A percentile compares a stretch with the other conserved stretches of the same genome.
Conservation (phyloP, 208 protist genomes). For the Acanthamoeba healyi region DNA sequence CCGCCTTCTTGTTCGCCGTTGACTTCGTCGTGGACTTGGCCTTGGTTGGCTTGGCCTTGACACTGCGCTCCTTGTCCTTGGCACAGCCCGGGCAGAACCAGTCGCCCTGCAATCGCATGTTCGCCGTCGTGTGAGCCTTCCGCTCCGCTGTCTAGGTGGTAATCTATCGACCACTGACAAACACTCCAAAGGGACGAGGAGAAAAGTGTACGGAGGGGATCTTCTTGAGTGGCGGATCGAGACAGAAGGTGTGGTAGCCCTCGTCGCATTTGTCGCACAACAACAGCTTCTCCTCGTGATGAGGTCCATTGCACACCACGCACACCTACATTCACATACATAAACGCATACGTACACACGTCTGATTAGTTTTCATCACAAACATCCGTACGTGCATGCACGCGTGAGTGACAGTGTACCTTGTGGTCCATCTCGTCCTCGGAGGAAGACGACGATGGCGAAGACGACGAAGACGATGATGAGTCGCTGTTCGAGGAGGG, state of each 20-base stretch:
- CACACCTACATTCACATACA: no score
- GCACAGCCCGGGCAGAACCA: slow-evolving; percentile 58
- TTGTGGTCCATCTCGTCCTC: slow-evolving; percentile 60
- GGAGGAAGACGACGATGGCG: background rate
- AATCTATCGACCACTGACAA: no score
- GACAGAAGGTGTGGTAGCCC: slow-evolving; percentile 69
- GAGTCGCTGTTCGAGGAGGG: slow-evolving; percentile 12
- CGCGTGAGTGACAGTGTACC: no score
- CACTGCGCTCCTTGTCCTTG: background rate
- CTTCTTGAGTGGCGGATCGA: slow-evolving; percentile 66
- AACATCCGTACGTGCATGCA: background rate
- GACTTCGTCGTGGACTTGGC: background rate
- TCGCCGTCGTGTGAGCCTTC: no score
- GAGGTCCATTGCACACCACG: background rate
- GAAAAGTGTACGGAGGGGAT: background rate
- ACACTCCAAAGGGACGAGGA: background rate
- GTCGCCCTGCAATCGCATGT: background rate
- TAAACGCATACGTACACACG: no score
- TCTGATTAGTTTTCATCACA: no score
- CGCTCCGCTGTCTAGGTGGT: no score
- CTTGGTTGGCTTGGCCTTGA: background rate
- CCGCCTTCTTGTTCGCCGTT: background rate
- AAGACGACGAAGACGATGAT: background rate
- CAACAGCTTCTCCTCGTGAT: slow-evolving; percentile 55
- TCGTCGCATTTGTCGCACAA: slow-evolving; percentile 68